phyloP scores from a whole-genome alignment of 768 basidiomycete species.

The Chiua virens region DNA sequence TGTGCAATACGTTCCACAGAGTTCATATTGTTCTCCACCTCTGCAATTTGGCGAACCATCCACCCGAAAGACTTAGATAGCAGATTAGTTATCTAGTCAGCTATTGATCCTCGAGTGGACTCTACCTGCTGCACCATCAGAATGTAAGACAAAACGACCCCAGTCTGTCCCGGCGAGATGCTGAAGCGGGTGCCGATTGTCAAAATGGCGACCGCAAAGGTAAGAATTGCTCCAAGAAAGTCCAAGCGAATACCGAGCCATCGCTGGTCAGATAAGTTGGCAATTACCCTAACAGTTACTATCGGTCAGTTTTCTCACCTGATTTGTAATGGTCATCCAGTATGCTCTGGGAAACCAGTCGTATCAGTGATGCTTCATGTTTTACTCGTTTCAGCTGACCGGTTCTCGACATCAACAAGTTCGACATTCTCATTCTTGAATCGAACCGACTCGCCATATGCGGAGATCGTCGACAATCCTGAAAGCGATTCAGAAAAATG shows the following conservation, averaged over 20 bases:
- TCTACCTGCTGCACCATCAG: conserved; percentile 69
- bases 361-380: background rate
- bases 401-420: conserved; percentile 82
- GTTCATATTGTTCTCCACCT: conserved; percentile 94
- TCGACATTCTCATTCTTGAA: conserved; percentile 75
- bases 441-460: conserved; percentile 76
- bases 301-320: conserved; percentile 38
- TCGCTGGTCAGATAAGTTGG: conserved; percentile 39
- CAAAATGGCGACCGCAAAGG: conserved; percentile 78
- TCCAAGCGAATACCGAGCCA: conserved; percentile 94
- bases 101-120: background rate
- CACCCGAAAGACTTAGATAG: conserved; percentile 59
- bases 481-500: conserved; percentile 92
- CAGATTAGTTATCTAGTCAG: background rate
- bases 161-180: conserved; percentile 78
- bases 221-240: conserved; percentile 69
- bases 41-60: conserved; percentile 75
- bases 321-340: conserved; percentile 83
- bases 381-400: conserved; percentile 38
- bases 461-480: conserved; percentile 84
- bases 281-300: background rate
- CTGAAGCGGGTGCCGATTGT: conserved; percentile 70
- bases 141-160: conserved; percentile 77
- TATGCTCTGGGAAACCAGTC: conserved; percentile 55
- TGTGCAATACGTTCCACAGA: conserved; percentile 83